Percentiles rank a stretch among this genome's conserved stretches.
These are phyloP conservation scores for Kwoniella shivajii DNA, from an alignment of 1,284 basidiomycete genomes.

Conservation along the genomic window DNA sequence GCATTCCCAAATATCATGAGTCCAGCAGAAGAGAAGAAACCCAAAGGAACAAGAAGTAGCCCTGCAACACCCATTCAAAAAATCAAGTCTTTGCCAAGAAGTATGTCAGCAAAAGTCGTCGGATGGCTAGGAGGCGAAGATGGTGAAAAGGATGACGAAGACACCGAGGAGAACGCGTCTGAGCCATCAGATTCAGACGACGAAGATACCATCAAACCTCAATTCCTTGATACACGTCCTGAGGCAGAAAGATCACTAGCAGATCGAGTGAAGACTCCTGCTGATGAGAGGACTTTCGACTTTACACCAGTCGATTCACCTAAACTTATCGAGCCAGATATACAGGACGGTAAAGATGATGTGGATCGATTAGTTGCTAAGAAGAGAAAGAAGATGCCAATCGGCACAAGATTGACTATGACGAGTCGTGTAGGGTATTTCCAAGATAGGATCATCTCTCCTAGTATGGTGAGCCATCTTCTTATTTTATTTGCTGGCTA, in stretches of 20 bases:
- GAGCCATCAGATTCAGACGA: slow-evolving; percentile 26
- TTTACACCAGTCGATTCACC: slow-evolving; percentile 22
- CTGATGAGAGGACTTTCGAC: slow-evolving; percentile 36
- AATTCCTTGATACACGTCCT: slow-evolving; percentile 21
- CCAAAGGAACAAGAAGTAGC: slow-evolving; percentile 13
- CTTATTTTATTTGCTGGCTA: background rate
- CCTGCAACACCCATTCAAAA: slow-evolving; percentile 25
- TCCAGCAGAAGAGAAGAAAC: slow-evolving; percentile 24
- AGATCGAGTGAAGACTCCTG: slow-evolving; percentile 54
- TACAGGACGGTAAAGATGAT: slow-evolving; percentile 11
- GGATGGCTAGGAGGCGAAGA: slow-evolving; percentile 52
- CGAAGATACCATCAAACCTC: slow-evolving; percentile 20
- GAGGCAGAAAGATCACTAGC: slow-evolving; percentile 56
- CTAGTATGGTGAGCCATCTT: slow-evolving; percentile 73
- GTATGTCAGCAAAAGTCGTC: slow-evolving; percentile 41
- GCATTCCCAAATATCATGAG: slow-evolving; percentile 35
- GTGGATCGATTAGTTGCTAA: slow-evolving; percentile 30
- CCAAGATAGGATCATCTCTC: slow-evolving; percentile 85
- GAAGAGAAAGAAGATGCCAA: slow-evolving; percentile 55
- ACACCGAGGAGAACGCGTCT: slow-evolving; percentile 10
- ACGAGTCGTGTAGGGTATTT: slow-evolving; percentile 93
- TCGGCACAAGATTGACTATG: slow-evolving; percentile 90
- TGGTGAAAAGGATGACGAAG: slow-evolving; percentile 56
- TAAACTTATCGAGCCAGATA: slow-evolving; percentile 3
- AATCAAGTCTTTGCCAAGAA: slow-evolving; percentile 29